Conservation (phyloP, 2,329 filamentous ascomycete genomes). For the Cladophialophora yegresii region DNA sequence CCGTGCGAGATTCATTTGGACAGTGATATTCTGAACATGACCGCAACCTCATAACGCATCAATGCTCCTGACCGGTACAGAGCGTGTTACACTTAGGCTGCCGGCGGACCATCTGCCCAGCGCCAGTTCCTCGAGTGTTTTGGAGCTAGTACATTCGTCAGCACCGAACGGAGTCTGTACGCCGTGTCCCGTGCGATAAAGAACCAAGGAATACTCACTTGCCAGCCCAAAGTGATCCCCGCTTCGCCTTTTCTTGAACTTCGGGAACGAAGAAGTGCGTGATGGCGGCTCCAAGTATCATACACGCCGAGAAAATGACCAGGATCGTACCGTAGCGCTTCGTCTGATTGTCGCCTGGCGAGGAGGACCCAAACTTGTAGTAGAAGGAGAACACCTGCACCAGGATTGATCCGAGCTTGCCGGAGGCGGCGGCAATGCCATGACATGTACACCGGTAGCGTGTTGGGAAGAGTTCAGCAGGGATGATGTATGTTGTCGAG, state of each 20-base stretch:
- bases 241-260: conserved; percentile 40
- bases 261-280: conserved; percentile 48
- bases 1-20: conserved; percentile 2
- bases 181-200: background rate
- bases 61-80: conserved; percentile 6
- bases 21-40: background rate
- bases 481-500: conserved; percentile 51
- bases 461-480: conserved; percentile 60
- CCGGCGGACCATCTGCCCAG: conserved; percentile 43
- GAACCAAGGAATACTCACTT: background rate
- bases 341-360: conserved; percentile 40
- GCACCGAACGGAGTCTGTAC: background rate
- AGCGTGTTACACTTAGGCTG: conserved; percentile 37
- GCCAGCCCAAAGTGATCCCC: conserved; percentile 40
- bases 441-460: conserved; percentile 57
- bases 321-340: conserved; percentile 46
- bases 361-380: conserved; percentile 44
- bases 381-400: conserved; percentile 47
- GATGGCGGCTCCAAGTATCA: conserved; percentile 46
- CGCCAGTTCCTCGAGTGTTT: conserved; percentile 46
- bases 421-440: conserved; percentile 56
- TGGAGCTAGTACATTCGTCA: conserved; percentile 9
- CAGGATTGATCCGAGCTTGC: conserved; percentile 55
- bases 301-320: conserved; percentile 47
- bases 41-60: conserved; percentile 5